These are phyloP conservation scores for Pestalotiopsis sp. DNA, from an alignment of 2,329 filamentous ascomycete species.

Conservation along the genomic window DNA sequence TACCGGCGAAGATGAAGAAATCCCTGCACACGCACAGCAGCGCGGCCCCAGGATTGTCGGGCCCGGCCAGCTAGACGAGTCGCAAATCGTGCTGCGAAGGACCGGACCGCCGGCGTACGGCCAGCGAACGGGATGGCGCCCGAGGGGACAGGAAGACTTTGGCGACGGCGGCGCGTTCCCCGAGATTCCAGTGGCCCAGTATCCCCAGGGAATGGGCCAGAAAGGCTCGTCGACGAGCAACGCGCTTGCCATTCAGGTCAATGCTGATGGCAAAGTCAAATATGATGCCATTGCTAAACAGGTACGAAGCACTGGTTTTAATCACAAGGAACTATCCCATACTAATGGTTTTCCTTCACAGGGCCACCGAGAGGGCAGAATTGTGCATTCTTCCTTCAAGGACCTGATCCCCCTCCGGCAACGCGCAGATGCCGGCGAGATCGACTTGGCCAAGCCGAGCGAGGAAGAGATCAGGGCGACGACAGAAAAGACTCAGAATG, in stretches of 20 bases:
- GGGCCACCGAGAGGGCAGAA: conserved; percentile 80
- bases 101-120: conserved; percentile 87
- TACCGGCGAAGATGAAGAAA: conserved; percentile 84
- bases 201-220: conserved; percentile 92
- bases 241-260: conserved; percentile 89
- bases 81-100: conserved; percentile 80
- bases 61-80: conserved; percentile 78
- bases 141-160: conserved; percentile 86
- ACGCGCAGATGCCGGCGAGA: conserved; percentile 88
- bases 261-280: conserved; percentile 89
- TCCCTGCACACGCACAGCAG: conserved; percentile 70
- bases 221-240: conserved; percentile 76
- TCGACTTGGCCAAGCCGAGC: conserved; percentile 82
- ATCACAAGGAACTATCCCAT: neutral
- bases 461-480: conserved; percentile 83
- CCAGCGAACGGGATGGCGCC: conserved; percentile 86
- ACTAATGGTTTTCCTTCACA: conserved; percentile 33
- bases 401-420: conserved; percentile 93
- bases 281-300: conserved; percentile 90
- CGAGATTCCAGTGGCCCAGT: conserved; percentile 91
- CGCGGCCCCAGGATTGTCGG: conserved; percentile 83
- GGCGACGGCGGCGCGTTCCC: conserved; percentile 96
- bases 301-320: neutral
- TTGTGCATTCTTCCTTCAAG: conserved; percentile 95
- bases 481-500: conserved; percentile 85